A percentile compares a stretch with the other conserved stretches of the same genome.
phyloP scores from a whole-genome alignment of 1,139 yeast species.

The Debaryomyces sp. region DNA sequence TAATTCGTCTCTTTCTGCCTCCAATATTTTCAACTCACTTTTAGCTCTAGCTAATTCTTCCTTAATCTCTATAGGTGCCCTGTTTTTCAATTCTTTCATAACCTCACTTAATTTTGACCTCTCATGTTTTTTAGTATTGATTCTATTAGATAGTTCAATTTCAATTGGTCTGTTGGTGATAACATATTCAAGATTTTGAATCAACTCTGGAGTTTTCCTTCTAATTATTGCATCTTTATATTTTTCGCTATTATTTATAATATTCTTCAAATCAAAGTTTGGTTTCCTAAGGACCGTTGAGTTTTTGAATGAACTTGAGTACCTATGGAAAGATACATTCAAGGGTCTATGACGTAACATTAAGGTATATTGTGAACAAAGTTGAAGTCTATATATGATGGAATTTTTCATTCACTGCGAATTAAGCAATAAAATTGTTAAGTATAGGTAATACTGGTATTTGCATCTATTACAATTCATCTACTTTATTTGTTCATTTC shows the following conservation, averaged over 20 bases:
- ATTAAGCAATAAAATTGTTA: neutral
- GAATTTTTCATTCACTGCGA: neutral
- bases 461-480: neutral
- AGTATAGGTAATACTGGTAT: too few species aligned
- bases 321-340: neutral
- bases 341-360: neutral
- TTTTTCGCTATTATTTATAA: conserved; percentile 38
- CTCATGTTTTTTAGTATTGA: conserved; percentile 32
- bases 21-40: conserved; percentile 33
- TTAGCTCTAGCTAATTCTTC: conserved; percentile 39
- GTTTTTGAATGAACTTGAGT: conserved; percentile 18
- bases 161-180: conserved; percentile 28
- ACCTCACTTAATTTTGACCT: conserved; percentile 30
- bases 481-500: neutral
- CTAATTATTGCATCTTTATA: conserved; percentile 50
- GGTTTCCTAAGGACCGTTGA: conserved; percentile 37
- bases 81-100: conserved; percentile 17
- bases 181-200: conserved; percentile 34
- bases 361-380: neutral
- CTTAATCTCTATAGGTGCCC: conserved; percentile 24
- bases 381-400: neutral
- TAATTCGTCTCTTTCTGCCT: conserved; percentile 28
- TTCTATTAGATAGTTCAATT: conserved; percentile 21
- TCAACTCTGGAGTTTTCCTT: conserved; percentile 40
- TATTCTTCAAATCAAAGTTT: conserved; percentile 49